Conservation (phyloP, 345 rosid species). For the Pistacia integerrima region DNA sequence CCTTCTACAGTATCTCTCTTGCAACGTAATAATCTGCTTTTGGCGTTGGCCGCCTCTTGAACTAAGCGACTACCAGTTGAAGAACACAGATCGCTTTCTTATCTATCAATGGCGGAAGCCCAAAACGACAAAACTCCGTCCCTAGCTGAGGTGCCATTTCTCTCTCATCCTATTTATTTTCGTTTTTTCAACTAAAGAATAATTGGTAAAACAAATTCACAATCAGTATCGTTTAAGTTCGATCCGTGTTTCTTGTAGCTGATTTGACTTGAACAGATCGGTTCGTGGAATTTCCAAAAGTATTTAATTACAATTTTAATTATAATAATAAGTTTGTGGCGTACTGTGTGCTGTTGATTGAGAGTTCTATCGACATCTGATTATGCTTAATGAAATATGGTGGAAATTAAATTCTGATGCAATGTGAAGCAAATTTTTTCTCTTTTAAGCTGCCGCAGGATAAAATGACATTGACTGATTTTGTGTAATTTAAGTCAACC, state of each 20-base stretch:
- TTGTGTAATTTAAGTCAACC: background rate
- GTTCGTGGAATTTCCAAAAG: background rate
- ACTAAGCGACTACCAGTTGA: conserved; percentile 16
- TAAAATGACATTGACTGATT: background rate
- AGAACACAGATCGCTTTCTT: conserved; percentile 27
- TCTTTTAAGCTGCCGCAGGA: no score
- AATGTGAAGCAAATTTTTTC: background rate
- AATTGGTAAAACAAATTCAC: no score
- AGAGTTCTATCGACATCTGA: background rate
- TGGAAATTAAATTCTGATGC: background rate
- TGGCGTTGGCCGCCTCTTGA: conserved; percentile 22
- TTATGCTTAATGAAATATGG: background rate
- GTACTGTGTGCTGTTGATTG: background rate
- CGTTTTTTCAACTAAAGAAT: no score
- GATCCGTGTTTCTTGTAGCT: background rate
- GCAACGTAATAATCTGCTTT: background rate
- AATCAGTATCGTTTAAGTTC: background rate
- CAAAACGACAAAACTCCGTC: conserved; percentile 39
- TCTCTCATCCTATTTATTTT: background rate
- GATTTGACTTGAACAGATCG: background rate
- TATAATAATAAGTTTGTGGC: background rate
- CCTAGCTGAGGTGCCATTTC: conserved; percentile 63
- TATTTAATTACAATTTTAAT: background rate
- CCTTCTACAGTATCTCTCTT: background rate
- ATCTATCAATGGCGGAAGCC: conserved; percentile 69